Base-by-base conservation (phyloP, 2,329 filamentous ascomycete species). In the Aspergillus ochraceoroseus region DNA sequence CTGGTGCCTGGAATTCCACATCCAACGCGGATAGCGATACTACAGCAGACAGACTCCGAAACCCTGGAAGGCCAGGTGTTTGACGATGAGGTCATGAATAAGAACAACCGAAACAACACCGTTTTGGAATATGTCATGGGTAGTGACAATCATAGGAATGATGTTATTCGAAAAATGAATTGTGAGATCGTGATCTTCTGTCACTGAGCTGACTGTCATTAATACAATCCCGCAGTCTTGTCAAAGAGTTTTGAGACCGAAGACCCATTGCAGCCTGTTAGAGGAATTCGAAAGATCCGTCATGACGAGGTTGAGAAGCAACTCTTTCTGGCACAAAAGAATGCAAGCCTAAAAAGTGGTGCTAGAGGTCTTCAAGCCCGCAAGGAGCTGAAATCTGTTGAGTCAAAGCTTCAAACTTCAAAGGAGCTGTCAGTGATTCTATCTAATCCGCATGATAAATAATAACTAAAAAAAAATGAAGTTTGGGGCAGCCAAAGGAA, bases 1-100 rank as follows among this genome's bases (percentile, higher is more conserved):
- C 71, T 88, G 22, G 83, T 94, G 11, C 85, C 87, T 0, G 86
- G 85, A 0, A 81, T 88, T 26, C 79, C 82, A 0, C 75, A 82
- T 49, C 68, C 75, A 19, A 79, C 80, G 0, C 73, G 80, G 14
- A 74, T 87, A 29, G 74, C 81, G 0, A 77, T 87, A 32, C 61
- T 88, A 8, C 83, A 86, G 51, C 84, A 88, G 63, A 85, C 79
- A 0, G 64, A 72, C 9, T 62, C 59, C 2, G 58, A 67, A 7
- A 48, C 58, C 50, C 44, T 58, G 31, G 48, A 54, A 5, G 36
- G 30, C 15, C 15, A 23, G 9, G n/a, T 9, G 13, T 46, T 58
- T 29, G 46, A 54, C 4, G 32, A 49, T 13, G 38, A 28, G 5
- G 41, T 39, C 5, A 32, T 18, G 11, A 44, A 48, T 26, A 38